These are phyloP conservation scores for Kuraishia piskuri DNA, from an alignment of 805 yeast genomes.

Conservation along the genomic window DNA sequence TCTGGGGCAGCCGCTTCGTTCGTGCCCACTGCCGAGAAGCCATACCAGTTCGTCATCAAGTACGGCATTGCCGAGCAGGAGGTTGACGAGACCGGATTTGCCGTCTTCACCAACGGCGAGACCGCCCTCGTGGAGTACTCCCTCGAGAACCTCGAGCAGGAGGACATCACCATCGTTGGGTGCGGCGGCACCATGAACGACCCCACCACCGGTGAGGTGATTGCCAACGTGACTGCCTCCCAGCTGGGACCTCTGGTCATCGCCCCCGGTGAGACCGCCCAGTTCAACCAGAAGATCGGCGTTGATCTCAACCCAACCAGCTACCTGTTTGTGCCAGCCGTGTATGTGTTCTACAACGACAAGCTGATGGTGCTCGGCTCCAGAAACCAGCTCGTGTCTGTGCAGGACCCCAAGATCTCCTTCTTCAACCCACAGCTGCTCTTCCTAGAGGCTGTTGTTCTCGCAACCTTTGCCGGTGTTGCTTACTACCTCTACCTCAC, in stretches of 20 bases:
- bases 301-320: constrained; percentile 49
- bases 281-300: constrained; percentile 51
- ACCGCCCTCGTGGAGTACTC: constrained; percentile 40
- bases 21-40: constrained; percentile 25
- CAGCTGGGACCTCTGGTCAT: constrained; percentile 53
- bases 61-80: constrained; percentile 42
- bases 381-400: constrained; percentile 45
- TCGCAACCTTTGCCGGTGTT: constrained; percentile 36
- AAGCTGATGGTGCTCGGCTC: constrained; percentile 47
- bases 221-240: constrained; percentile 58
- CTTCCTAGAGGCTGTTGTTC: constrained; percentile 47
- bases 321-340: constrained; percentile 51
- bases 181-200: constrained; percentile 59
- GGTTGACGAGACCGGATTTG: constrained; percentile 28
- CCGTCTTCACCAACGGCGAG: constrained; percentile 42
- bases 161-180: constrained; percentile 47
- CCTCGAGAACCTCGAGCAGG: constrained; percentile 45
- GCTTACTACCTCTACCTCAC: constrained; percentile 37
- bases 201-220: constrained; percentile 39
- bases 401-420: constrained; percentile 61
- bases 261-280: constrained; percentile 36
- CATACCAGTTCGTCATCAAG: constrained; percentile 37
- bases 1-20: constrained; percentile 12
- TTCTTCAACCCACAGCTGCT: constrained; percentile 66
- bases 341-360: constrained; percentile 43